Evolutionary conservation across 805 yeast genomes (phyloP).

Genomic region (Dipodascus geniculatus): DNA sequence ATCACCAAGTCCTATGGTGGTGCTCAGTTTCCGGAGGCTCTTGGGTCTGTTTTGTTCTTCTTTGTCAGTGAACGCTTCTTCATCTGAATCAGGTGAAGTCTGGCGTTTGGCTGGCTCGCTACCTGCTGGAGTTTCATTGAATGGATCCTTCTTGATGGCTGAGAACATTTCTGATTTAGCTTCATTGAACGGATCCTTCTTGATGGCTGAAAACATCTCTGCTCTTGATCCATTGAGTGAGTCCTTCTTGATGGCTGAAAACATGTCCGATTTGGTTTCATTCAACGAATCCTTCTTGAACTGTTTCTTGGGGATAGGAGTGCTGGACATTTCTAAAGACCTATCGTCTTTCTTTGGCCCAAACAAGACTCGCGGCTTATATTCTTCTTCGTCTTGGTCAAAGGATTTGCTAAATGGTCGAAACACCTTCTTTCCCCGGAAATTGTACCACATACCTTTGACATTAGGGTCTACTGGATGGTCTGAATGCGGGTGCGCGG

Average conservation of each 20-base stretch:
- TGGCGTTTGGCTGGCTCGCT: not conserved
- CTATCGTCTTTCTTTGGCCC: not conserved
- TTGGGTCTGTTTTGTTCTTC: not conserved
- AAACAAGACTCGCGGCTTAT: slow-evolving; percentile 16
- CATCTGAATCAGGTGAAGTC: not conserved
- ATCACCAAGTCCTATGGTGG: not conserved
- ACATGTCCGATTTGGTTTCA: too few species aligned
- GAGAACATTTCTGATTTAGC: too few species aligned
- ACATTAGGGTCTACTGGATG: slow-evolving; percentile 10
- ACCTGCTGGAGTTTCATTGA: too few species aligned
- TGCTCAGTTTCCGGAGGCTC: not conserved
- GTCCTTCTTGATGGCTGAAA: not conserved
- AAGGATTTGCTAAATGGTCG: slow-evolving; percentile 22
- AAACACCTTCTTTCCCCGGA: slow-evolving; percentile 28
- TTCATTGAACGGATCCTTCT: too few species aligned
- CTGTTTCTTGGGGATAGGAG: not conserved
- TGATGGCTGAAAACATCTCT: too few species aligned
- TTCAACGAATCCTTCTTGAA: too few species aligned
- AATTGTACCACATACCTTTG: slow-evolving; percentile 28
- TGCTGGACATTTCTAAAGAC: not conserved
- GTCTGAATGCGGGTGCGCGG: slow-evolving; percentile 10
- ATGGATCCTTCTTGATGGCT: not conserved
- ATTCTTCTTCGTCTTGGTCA: slow-evolving; percentile 9
- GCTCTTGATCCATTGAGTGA: too few species aligned
- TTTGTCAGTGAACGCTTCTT: not conserved